Evolutionary conservation across 768 basidiomycete species (phyloP), one percentile per base, ranked within the genome.

Genomic region (Trametes coccinea): DNA sequence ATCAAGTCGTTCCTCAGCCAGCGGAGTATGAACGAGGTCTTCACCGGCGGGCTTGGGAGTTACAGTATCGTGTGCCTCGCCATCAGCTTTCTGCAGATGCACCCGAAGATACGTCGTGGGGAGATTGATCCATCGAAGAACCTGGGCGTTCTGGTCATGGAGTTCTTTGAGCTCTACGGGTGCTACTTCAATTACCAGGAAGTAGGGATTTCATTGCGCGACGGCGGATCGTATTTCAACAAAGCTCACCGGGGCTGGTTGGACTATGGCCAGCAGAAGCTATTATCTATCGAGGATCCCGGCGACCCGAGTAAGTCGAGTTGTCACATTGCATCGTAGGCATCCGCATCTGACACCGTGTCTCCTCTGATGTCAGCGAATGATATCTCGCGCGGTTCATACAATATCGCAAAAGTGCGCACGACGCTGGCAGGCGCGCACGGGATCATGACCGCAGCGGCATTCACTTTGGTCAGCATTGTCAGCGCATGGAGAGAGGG

Each of bases 81-180:
- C 10, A 85, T 98, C 66, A 93, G 87, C 73, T 99, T 99, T 72
- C 78, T 99, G 50, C 97, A 98, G 81, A 92, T 97, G 82, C 97
- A 99, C 68, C 97, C 97, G 2, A 96, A 95, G 73, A 86, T 98
- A 61, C 87, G 95, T 43, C 75, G 85, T 56, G 91, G 87, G 0
- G 92, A 95, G 74, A 92, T 99, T 31, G 87, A 95, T 67, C 85
- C 94, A 0, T 85, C 87, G 66, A 80, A 84, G 68, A 98, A 98
- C 70, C 80, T 98, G 9, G 97, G 97, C 2, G 91, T 95, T n/a
- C 77, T 99, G 56, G 82, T 97, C 47, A 84, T 98, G 80, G 97
- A 99, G 74, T 98, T 98, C 72, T 97, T 98, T 70, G 95, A 98
- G 78, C 80, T 96, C 11, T 98, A 98, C 72, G 96, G 95, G 14